phyloP scores from a whole-genome alignment of 169 alveolate species.

The Eimeria necatrix region DNA sequence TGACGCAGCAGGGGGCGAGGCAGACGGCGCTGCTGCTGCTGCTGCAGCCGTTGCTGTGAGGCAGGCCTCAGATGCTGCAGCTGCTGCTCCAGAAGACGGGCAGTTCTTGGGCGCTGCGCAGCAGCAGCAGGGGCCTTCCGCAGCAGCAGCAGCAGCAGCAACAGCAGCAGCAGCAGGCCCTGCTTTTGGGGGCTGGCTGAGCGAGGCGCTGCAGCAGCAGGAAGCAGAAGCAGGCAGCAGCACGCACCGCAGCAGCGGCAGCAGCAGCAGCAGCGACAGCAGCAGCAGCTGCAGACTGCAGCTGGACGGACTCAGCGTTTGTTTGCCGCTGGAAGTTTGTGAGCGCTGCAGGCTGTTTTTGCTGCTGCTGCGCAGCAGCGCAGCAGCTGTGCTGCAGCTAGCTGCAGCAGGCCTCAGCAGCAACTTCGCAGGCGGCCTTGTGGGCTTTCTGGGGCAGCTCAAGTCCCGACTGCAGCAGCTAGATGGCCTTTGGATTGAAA shows the following conservation, averaged over 20 bases:
- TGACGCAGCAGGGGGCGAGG: too few relatives aligned
- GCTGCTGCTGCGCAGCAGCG: background rate
- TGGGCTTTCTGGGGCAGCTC: background rate
- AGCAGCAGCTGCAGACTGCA: background rate
- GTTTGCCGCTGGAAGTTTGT: background rate
- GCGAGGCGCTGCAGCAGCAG: too few relatives aligned
- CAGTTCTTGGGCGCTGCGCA: too few relatives aligned
- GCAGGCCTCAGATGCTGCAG: too few relatives aligned
- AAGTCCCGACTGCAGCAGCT: background rate
- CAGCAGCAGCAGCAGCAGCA: too few relatives aligned
- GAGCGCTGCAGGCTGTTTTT: background rate
- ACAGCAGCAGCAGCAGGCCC: too few relatives aligned
- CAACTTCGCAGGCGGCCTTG: background rate
- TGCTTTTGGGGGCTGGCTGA: too few relatives aligned
- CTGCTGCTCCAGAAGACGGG: too few relatives aligned
- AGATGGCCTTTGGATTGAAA: background rate
- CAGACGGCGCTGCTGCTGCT: too few relatives aligned
- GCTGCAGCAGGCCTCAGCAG: background rate
- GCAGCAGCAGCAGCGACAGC: slow-evolving; percentile 1
- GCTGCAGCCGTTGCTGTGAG: too few relatives aligned
- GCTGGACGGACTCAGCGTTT: background rate
- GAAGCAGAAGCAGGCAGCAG: too few relatives aligned
- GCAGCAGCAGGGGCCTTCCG: too few relatives aligned
- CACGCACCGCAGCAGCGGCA: background rate
- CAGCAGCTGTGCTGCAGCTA: background rate